Percentiles rank a stretch among this genome's conserved stretches.
These are phyloP conservation scores for Alisma plantagoaquatica DNA, from an alignment of 106 monocot species.

Conservation along the genomic window DNA sequence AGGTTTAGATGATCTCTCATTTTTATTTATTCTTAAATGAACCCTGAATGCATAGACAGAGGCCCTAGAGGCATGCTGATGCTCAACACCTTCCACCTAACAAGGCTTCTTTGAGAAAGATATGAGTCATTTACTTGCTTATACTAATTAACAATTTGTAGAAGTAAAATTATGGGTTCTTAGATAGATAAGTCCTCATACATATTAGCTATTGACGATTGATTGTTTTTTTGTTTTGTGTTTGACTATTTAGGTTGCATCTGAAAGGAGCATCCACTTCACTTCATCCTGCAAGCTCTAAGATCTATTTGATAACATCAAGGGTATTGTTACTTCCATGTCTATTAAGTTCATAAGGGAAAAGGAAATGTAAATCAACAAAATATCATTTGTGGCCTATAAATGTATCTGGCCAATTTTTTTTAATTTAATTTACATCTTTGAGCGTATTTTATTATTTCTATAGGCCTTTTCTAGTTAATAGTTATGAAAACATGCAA, in stretches of 20 bases:
- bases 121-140: constrained; percentile 4
- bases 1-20: no score
- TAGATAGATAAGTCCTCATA: background rate
- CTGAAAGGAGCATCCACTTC: constrained; percentile 78
- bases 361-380: constrained; percentile 54
- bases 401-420: no score
- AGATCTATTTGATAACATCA: constrained; percentile 56
- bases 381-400: no score
- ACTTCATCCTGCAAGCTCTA: constrained; percentile 51
- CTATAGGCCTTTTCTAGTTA: constrained; percentile 1
- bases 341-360: constrained; percentile 52
- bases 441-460: no score
- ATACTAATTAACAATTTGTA: background rate
- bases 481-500: constrained; percentile 6
- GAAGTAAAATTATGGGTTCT: background rate
- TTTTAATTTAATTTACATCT: no score
- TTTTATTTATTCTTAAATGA: no score
- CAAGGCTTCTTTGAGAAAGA: constrained; percentile 46
- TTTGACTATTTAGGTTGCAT: constrained; percentile 36
- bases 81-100: constrained; percentile 50
- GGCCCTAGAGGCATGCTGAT: no score
- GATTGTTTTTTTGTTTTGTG: no score
- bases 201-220: background rate
- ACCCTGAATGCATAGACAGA: no score
- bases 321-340: constrained; percentile 51